Evolutionary conservation across 202 grass and related monocot species (phyloP).

Genomic region (Alloteropsis angusta): DNA sequence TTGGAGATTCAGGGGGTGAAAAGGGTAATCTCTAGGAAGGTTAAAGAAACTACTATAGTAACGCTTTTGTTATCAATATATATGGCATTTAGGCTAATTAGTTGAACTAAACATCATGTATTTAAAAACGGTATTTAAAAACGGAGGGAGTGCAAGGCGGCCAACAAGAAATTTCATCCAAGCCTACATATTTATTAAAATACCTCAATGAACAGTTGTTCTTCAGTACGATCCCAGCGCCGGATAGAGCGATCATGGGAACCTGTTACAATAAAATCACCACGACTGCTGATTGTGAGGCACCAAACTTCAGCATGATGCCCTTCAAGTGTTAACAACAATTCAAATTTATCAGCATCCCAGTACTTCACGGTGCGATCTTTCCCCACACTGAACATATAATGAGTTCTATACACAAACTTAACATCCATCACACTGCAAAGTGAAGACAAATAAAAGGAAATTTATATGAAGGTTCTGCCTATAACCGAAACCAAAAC

Average conservation of each 20-base stretch:
- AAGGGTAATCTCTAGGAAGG: background rate
- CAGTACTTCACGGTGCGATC: slow-evolving; percentile 84
- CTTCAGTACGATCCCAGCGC: slow-evolving; percentile 88
- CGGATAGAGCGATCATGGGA: slow-evolving; percentile 94
- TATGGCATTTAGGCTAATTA: no score
- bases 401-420: slow-evolving; percentile 87
- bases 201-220: slow-evolving; percentile 91
- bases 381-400: slow-evolving; percentile 96
- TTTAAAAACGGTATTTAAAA: no score
- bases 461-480: background rate
- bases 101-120: no score
- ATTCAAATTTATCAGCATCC: slow-evolving; percentile 98
- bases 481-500: background rate
- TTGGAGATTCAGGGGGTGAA: background rate
- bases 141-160: background rate
- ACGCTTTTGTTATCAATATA: no score
- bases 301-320: slow-evolving; percentile 99
- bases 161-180: slow-evolving; percentile 6
- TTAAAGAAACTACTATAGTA: background rate
- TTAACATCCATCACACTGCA: slow-evolving; percentile 97
- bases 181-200: background rate
- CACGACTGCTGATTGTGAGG: slow-evolving; percentile 62
- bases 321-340: slow-evolving; percentile 88
- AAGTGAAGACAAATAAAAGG: background rate
- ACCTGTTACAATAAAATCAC: slow-evolving; percentile 88